These are phyloP conservation scores for Coemansia sp. DNA, from an alignment of 192 early-diverging fungal genomes.

Conservation along the genomic window DNA sequence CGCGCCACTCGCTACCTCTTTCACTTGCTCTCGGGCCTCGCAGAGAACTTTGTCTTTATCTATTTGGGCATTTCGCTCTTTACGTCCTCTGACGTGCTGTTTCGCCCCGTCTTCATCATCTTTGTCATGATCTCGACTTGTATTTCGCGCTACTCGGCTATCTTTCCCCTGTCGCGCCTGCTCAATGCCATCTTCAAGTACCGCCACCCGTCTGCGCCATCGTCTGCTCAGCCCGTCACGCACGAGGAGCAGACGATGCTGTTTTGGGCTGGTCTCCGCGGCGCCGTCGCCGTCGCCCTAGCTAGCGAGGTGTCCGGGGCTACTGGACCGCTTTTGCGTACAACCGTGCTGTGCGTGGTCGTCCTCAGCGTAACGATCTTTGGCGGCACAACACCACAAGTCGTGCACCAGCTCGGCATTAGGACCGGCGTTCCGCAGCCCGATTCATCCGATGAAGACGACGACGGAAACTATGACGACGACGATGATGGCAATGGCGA, in stretches of 20 bases:
- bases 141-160: conserved; percentile 83
- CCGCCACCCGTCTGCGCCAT: conserved; percentile 58
- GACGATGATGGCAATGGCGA: not conserved
- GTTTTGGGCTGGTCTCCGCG: conserved; percentile 95
- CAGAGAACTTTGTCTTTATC: conserved; percentile 98
- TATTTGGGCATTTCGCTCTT: conserved; percentile 95
- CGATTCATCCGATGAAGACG: conserved; percentile 54
- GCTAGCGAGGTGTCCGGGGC: conserved; percentile 78
- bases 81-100: conserved; percentile 72
- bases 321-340: conserved; percentile 73
- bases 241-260: conserved; percentile 84
- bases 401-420: conserved; percentile 78
- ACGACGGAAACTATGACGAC: conserved; percentile 2
- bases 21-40: conserved; percentile 87
- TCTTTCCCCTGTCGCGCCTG: conserved; percentile 79
- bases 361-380: conserved; percentile 89
- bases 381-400: conserved; percentile 87
- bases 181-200: conserved; percentile 77
- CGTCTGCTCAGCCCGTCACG: conserved; percentile 49
- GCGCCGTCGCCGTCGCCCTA: conserved; percentile 96
- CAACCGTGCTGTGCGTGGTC: conserved; percentile 91
- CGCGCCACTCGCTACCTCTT: conserved; percentile 91
- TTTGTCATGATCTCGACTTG: conserved; percentile 82
- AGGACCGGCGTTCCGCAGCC: conserved; percentile 67
- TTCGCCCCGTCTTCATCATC: conserved; percentile 76